These are phyloP conservation scores for Pinus taeda DNA, from an alignment of 75 land plant genomes.

Conservation along the genomic window DNA sequence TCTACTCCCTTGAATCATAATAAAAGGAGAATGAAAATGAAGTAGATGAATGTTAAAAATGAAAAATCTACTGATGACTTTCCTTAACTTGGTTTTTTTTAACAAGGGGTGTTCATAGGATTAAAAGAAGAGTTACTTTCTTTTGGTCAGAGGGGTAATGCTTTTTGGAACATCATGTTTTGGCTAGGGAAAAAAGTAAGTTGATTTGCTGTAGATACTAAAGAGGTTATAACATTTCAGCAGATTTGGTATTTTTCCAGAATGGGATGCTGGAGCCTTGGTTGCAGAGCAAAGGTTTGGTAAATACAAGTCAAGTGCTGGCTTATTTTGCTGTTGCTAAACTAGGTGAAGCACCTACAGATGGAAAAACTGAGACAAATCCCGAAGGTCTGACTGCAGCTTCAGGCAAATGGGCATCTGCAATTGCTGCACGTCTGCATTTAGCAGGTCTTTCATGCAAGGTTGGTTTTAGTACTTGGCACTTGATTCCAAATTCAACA, in stretches of 20 bases:
- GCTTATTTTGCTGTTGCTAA: constrained; percentile 98
- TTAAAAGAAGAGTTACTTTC: neutral
- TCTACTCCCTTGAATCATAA: neutral
- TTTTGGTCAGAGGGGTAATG: neutral
- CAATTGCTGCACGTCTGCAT: constrained; percentile 71
- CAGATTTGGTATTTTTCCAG: constrained; percentile 99
- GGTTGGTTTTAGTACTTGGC: constrained; percentile 26
- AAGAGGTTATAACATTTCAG: constrained; percentile 26
- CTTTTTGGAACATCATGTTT: neutral
- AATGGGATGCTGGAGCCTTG: constrained; percentile 99
- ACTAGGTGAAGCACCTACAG: constrained; percentile 85
- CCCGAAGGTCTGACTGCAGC: constrained; percentile 97
- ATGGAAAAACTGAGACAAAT: constrained; percentile 96
- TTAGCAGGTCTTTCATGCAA: constrained; percentile 90
- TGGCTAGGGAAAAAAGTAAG: neutral
- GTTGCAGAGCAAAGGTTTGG: constrained; percentile 72
- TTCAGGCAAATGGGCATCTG: constrained; percentile 95
- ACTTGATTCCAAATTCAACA: neutral
- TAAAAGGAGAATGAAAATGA: neutral
- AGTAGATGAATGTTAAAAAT: neutral
- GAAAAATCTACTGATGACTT: neutral
- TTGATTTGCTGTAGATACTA: constrained; percentile 1
- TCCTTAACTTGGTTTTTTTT: neutral
- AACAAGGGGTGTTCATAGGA: neutral
- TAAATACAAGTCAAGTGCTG: constrained; percentile 76